Base-by-base conservation (phyloP, 1,139 yeast genomes). In the Pichia cactophila region DNA sequence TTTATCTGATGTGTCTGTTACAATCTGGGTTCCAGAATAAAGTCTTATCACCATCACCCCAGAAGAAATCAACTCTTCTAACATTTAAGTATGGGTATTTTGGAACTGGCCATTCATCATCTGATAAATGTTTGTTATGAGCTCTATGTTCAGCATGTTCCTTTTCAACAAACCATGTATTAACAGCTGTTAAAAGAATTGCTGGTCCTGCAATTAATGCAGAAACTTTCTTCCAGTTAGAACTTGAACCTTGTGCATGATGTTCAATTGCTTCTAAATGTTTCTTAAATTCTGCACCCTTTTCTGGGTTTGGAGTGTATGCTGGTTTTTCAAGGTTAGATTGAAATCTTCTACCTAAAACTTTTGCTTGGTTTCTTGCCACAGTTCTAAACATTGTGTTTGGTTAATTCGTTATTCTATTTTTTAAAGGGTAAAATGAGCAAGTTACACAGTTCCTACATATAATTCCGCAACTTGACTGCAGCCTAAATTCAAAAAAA, bases 21-120 rank as follows among this genome's bases (percentile, higher is more conserved):
- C 87, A 79, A 64, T 81, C 86, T 51, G 86, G 75, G 76, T 88
- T 89, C 98, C 98, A 92, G 85, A 92, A 92, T 68, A 86, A 74
- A 57, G 97, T 88, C 79, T 87, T 83, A 77, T 89, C 96, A 67
- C 98, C 97, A 68, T 92, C 90, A 66, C 97, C 97, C 97, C 97
- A 92, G 83, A 88, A 90, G 80, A 79, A 86, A 68, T 86, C 84
- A 71, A 81, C 83, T 65, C 69, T 69, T 80, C 97, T 86, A 63
- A 88, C 70, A 78, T 92, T 90, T 76, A 84, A 90, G 80, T 81
- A 92, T 58, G 83, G 92, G 74, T 86, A 87, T 71, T 85, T 94
- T 45, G 55, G 53, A 56, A 71, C 74, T 63, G 96, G 97, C 89
- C 95, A 86, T 69, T 89, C 95, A 60, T 84, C 94, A 68, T 89